Evolutionary conservation across 768 basidiomycete species (phyloP).

Genomic region (Kwoniella botswanensis): DNA sequence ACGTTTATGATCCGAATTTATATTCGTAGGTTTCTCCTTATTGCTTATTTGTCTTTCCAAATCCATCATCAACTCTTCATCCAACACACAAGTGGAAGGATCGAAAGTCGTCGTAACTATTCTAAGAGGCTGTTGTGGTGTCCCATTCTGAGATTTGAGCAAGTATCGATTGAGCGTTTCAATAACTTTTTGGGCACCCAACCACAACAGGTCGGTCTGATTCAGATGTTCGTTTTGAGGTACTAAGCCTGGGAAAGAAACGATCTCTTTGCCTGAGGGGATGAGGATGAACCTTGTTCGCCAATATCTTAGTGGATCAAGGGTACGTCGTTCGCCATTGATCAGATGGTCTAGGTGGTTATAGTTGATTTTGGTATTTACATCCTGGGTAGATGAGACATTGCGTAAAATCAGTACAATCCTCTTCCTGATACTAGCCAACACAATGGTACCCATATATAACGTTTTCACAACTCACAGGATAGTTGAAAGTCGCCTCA

Average conservation of each 20-base stretch:
- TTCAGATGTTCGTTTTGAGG: slow-evolving; percentile 71
- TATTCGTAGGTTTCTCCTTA: slow-evolving; percentile 35
- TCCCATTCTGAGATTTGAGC: slow-evolving; percentile 63
- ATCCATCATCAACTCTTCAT: slow-evolving; percentile 76
- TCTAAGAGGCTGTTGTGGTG: slow-evolving; percentile 68
- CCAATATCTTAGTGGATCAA: slow-evolving; percentile 85
- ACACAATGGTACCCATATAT: background rate
- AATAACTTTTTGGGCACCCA: slow-evolving; percentile 89
- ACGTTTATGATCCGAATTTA: slow-evolving; percentile 24
- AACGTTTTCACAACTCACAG: slow-evolving; percentile 58
- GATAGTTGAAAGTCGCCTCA: slow-evolving; percentile 73
- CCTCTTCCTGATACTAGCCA: background rate
- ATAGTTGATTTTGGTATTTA: slow-evolving; percentile 53
- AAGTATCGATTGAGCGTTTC: slow-evolving; percentile 84
- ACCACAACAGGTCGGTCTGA: slow-evolving; percentile 76
- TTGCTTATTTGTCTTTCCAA: slow-evolving; percentile 73
- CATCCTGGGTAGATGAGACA: slow-evolving; percentile 23
- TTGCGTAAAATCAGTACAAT: background rate
- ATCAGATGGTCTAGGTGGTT: slow-evolving; percentile 57
- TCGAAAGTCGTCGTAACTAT: slow-evolving; percentile 84
- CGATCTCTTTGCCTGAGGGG: slow-evolving; percentile 75
- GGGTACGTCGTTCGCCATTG: slow-evolving; percentile 61
- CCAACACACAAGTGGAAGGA: slow-evolving; percentile 77
- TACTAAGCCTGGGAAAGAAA: slow-evolving; percentile 41
- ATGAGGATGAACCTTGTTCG: slow-evolving; percentile 91